phyloP scores from a whole-genome alignment of 805 yeast species.

The Wickerhamiella qilinensis region DNA sequence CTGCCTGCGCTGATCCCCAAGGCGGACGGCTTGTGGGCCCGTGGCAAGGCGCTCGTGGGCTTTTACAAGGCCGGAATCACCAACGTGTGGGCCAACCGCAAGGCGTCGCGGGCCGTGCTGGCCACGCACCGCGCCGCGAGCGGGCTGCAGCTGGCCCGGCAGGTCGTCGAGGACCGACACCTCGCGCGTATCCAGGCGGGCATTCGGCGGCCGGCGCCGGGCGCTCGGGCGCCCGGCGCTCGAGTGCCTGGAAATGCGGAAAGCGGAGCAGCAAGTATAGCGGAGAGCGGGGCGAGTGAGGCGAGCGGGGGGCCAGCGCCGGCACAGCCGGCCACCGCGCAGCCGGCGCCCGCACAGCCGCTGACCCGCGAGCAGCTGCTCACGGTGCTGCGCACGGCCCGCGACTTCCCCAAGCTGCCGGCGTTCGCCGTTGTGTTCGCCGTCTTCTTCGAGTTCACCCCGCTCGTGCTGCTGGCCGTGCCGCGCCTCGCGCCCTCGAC shows the following conservation, averaged over 20 bases:
- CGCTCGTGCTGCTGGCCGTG: constrained; percentile 32
- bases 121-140: constrained; percentile 8
- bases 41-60: constrained; percentile 16
- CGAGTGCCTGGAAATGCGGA: no score
- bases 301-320: no score
- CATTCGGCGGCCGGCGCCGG: background rate
- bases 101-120: constrained; percentile 7
- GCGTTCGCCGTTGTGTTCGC: constrained; percentile 37
- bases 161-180: constrained; percentile 7
- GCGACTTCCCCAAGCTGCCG: constrained; percentile 39
- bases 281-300: no score
- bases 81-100: constrained; percentile 32
- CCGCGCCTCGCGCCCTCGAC: constrained; percentile 50
- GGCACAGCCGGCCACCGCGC: background rate
- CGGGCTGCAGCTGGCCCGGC: constrained; percentile 10
- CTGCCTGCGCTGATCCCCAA: constrained; percentile 18
- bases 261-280: no score
- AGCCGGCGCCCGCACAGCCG: no score
- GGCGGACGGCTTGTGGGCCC: constrained; percentile 9
- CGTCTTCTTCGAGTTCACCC: constrained; percentile 42
- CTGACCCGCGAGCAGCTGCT: constrained; percentile 33
- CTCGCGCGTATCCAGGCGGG: background rate
- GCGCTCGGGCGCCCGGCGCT: background rate
- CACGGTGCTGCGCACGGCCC: constrained; percentile 32
- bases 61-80: constrained; percentile 34